Evolutionary conservation across 2,329 filamentous ascomycete species (phyloP).

Genomic region (Orbilia oligospora): DNA sequence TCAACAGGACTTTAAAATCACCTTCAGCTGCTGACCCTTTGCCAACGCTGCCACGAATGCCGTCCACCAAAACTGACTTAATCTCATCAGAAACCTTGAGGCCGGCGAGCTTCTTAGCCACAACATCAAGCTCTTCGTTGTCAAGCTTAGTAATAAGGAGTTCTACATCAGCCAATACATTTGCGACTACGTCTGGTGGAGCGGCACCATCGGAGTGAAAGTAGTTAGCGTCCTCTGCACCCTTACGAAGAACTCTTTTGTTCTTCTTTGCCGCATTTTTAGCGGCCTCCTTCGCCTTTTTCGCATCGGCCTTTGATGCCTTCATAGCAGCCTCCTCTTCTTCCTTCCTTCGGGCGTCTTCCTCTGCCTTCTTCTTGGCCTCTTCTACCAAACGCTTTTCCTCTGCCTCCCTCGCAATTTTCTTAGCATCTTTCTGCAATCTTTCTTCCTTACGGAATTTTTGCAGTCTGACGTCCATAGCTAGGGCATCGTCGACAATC

Average conservation of each 20-base stretch:
- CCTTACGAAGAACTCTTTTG: slow-evolving; percentile 94
- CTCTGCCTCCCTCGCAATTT: slow-evolving; percentile 88
- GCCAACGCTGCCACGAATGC: slow-evolving; percentile 82
- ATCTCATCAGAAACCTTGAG: slow-evolving; percentile 86
- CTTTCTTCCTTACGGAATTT: slow-evolving; percentile 92
- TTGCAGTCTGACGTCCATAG: slow-evolving; percentile 95
- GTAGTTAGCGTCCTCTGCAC: slow-evolving; percentile 98
- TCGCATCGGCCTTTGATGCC: slow-evolving; percentile 82
- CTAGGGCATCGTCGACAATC: slow-evolving; percentile 87
- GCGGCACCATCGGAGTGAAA: slow-evolving; percentile 80
- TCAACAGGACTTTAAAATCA: slow-evolving; percentile 77
- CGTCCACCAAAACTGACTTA: slow-evolving; percentile 83
- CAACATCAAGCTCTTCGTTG: slow-evolving; percentile 85
- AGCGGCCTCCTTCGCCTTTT: slow-evolving; percentile 98
- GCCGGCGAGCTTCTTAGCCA: slow-evolving; percentile 83
- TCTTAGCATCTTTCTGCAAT: slow-evolving; percentile 96
- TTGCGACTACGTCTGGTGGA: slow-evolving; percentile 83
- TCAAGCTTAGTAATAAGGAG: slow-evolving; percentile 89
- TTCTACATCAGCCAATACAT: slow-evolving; percentile 87
- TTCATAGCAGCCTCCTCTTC: slow-evolving; percentile 91
- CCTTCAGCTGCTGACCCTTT: slow-evolving; percentile 89
- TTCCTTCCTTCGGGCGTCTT: slow-evolving; percentile 82
- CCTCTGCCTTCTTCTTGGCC: slow-evolving; percentile 84
- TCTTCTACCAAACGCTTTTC: slow-evolving; percentile 90
- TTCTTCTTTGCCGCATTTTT: slow-evolving; percentile 99